Evolutionary conservation across 2,329 filamentous ascomycete genomes (phyloP).

Genomic region (Epichloe baconii): DNA sequence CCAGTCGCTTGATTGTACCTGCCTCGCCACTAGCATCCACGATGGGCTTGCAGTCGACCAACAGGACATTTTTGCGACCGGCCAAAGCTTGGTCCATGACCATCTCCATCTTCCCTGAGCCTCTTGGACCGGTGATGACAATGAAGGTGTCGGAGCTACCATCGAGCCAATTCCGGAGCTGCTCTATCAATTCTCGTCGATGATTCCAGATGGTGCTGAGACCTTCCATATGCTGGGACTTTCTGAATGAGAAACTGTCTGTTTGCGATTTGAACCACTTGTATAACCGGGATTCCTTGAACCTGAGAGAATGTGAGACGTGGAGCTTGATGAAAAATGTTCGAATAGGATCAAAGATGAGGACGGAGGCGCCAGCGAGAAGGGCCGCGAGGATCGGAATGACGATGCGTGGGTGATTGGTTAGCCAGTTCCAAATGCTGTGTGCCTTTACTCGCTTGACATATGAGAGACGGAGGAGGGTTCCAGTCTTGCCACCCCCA

Average conservation of each 20-base stretch:
- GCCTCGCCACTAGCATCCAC: conserved; percentile 83
- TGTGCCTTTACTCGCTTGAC: conserved; percentile 65
- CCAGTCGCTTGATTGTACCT: conserved; percentile 70
- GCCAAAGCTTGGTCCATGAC: conserved; percentile 74
- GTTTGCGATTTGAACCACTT: conserved; percentile 59
- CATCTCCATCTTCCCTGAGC: conserved; percentile 81
- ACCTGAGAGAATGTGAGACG: conserved; percentile 62
- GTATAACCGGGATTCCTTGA: conserved; percentile 61
- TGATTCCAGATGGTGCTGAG: conserved; percentile 80
- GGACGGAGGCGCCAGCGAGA: conserved; percentile 69
- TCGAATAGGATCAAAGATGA: conserved; percentile 86
- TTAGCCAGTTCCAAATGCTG: conserved; percentile 77
- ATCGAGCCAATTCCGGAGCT: conserved; percentile 73
- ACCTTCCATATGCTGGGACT: conserved; percentile 50
- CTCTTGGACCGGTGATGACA: conserved; percentile 81
- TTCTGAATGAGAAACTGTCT: conserved; percentile 52
- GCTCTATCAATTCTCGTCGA: conserved; percentile 66
- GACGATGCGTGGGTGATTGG: conserved; percentile 75
- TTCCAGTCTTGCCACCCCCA: conserved; percentile 66
- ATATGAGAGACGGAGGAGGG: conserved; percentile 69
- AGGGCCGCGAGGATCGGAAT: conserved; percentile 73
- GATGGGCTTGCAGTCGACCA: conserved; percentile 88
- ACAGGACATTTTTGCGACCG: conserved; percentile 60
- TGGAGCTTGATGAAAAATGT: conserved; percentile 87
- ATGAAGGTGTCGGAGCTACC: conserved; percentile 88